A percentile compares a stretch with the other conserved stretches of the same genome.
Evolutionary conservation across 179 eudicot genomes (phyloP).

Genomic region (Carnegiea gigantea): DNA sequence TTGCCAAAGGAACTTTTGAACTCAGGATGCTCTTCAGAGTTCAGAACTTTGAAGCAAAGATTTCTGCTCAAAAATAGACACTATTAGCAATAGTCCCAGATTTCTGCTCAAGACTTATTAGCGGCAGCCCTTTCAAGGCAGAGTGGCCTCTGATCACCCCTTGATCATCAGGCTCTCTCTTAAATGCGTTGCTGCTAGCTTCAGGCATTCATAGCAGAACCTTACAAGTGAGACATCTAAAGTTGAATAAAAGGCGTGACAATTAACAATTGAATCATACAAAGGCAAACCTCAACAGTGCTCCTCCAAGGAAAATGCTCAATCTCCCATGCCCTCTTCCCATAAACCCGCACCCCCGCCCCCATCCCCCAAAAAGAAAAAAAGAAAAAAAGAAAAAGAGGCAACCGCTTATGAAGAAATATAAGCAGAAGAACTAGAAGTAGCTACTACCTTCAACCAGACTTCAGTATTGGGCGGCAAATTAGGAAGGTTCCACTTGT

Average conservation of each 20-base stretch:
- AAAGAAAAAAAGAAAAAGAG: too few species aligned
- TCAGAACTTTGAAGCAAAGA: background rate
- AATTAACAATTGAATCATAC: background rate
- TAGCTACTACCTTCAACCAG: slow-evolving; percentile 70
- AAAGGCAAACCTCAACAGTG: too few species aligned
- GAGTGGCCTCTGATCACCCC: background rate
- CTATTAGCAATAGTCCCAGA: background rate
- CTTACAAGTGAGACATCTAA: background rate
- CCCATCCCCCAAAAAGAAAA: too few species aligned
- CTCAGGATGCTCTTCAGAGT: background rate
- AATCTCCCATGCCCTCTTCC: too few species aligned
- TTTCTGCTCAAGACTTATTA: background rate
- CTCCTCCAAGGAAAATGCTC: too few species aligned
- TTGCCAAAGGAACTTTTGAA: background rate
- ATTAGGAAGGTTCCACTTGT: slow-evolving; percentile 92
- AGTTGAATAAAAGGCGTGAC: background rate
- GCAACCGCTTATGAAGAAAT: background rate
- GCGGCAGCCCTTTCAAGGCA: background rate
- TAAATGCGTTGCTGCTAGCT: background rate
- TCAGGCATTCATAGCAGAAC: background rate
- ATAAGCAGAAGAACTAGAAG: background rate
- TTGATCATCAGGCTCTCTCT: background rate
- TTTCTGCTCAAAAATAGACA: background rate
- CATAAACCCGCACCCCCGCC: too few species aligned
- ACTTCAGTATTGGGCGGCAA: slow-evolving; percentile 71